phyloP scores from a whole-genome alignment of 2,329 filamentous ascomycete species.

The Tolypocladium endophyticum region DNA sequence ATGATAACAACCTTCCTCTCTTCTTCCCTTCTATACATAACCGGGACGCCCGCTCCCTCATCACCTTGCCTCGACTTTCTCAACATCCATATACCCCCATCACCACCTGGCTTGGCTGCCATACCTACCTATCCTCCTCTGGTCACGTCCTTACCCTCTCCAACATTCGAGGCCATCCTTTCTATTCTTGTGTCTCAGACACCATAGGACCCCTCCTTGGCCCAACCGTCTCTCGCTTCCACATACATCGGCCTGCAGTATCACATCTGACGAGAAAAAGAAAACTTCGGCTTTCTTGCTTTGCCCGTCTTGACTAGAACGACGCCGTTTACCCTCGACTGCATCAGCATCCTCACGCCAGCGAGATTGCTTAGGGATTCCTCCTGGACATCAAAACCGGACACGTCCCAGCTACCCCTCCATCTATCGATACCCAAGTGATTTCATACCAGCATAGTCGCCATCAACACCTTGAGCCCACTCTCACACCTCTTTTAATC shows the following conservation, averaged over 20 bases:
- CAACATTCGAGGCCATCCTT: background rate
- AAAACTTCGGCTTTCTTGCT: background rate
- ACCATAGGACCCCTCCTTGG: background rate
- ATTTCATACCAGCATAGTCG: background rate
- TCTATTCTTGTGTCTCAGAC: conserved; percentile 4
- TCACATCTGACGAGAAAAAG: conserved; percentile 1
- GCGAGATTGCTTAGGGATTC: too few species aligned
- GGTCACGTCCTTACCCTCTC: background rate
- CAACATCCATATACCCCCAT: background rate
- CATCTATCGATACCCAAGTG: background rate
- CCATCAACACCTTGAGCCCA: background rate
- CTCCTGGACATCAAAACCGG: background rate
- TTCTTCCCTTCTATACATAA: conserved; percentile 1
- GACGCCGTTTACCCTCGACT: background rate
- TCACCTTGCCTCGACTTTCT: background rate
- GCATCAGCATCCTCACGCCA: background rate
- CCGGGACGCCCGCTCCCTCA: background rate
- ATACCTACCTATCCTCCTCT: background rate
- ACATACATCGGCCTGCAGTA: background rate
- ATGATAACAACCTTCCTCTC: background rate
- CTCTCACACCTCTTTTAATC: background rate
- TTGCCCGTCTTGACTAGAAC: background rate
- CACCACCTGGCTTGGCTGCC: background rate
- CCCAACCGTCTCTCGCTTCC: background rate
- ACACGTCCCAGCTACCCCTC: background rate